These are phyloP conservation scores for Tetrapisispora pingtungensis DNA, from an alignment of 805 yeast genomes.

Conservation along the genomic window DNA sequence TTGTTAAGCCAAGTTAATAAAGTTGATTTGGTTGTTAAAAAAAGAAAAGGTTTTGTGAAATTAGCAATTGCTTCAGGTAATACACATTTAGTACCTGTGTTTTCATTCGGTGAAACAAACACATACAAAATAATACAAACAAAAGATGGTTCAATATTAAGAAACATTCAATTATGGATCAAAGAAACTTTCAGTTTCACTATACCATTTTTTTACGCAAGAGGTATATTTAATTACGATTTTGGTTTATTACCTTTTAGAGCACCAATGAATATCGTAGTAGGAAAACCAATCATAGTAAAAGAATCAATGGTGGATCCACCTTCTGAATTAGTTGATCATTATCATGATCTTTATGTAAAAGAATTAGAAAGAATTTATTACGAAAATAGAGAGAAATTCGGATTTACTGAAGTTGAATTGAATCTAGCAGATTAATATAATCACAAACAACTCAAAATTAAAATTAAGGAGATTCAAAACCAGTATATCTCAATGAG, in stretches of 20 bases:
- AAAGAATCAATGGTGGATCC: constrained; percentile 39
- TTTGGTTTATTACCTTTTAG: constrained; percentile 86
- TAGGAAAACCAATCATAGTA: constrained; percentile 57
- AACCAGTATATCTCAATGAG: too few relatives aligned
- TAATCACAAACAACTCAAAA: not conserved
- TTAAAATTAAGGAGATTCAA: too few relatives aligned
- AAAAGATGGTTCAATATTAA: constrained; percentile 36
- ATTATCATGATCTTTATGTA: constrained; percentile 64
- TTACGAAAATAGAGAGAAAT: constrained; percentile 53
- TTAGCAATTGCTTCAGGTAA: constrained; percentile 75
- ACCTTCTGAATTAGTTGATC: constrained; percentile 42
- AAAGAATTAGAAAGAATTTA: constrained; percentile 53
- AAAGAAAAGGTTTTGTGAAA: constrained; percentile 81
- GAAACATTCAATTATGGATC: constrained; percentile 58
- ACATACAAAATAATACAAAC: constrained; percentile 44
- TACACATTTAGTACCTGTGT: constrained; percentile 72
- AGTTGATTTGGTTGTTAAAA: constrained; percentile 56
- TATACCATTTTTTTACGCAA: constrained; percentile 79
- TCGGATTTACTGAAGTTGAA: constrained; percentile 19
- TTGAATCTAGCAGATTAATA: constrained; percentile 21
- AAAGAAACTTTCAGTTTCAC: constrained; percentile 73
- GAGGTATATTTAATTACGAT: constrained; percentile 88
- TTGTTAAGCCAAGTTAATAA: constrained; percentile 49
- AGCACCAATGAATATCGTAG: constrained; percentile 64
- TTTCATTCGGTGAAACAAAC: constrained; percentile 83